Evolutionary conservation across 1,284 basidiomycete species (phyloP), one percentile per base, ranked within the genome.

Genomic region (Apiotrichum sp.): DNA sequence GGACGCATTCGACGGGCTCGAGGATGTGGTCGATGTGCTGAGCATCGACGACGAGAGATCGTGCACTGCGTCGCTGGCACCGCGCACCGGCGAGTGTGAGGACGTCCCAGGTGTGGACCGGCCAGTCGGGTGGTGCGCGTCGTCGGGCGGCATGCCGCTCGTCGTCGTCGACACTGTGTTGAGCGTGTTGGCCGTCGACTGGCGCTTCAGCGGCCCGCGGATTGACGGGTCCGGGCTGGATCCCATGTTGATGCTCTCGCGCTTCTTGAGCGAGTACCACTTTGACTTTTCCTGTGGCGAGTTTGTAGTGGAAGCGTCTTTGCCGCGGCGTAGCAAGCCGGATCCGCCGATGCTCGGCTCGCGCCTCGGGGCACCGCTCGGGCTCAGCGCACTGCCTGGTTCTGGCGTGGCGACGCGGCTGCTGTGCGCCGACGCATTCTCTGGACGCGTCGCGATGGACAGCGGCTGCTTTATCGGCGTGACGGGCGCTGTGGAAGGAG

Each of bases 141-240:
- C 33, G 38, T 52, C 40, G 9, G 50, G 44, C 40, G 22, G 34
- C 36, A 31, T 41, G 10, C 6, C 29, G 8, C 3, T 16, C 36
- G 32, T 16, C 2, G 34, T 2, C 11, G 47, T 55, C 31, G 39
- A 39, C 33, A 56, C 32, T 0, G 54, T 59, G 43, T 49, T 52
- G 38, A 58, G 50, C 9, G 59, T 61, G 33, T 53, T 57, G 6
- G 56, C 41, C 6, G 59, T 54, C n/a, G 53, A 48, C 49, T 56
- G 11, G 10, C 40, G 56, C 33, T 53, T 47, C 45, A 32, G 47
- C 13, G 56, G 48, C 0, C 34, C 41, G 4, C 13, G 9, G 6
- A 52, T 43, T 7, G 36, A 38, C 36, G 13, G 36, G 3, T 11
- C 16, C n/a, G 22, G 3, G 22, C 39, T 22, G 8, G 32, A 34